Conservation (phyloP, 2,329 filamentous ascomycete genomes). For the Diaporthe velutina region DNA sequence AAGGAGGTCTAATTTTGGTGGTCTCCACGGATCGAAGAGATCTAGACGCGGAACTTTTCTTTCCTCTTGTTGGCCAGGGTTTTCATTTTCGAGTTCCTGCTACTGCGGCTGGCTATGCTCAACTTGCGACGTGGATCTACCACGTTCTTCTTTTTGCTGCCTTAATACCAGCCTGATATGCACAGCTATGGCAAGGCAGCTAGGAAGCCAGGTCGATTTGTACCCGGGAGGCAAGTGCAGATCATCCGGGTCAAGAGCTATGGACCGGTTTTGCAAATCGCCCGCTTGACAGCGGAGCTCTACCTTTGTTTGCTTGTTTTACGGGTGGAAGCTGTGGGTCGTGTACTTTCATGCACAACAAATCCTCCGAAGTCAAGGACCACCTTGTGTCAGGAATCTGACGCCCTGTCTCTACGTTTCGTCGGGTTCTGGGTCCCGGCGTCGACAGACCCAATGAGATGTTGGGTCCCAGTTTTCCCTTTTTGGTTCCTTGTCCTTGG, state of each 20-base stretch:
- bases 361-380: constrained; percentile 24
- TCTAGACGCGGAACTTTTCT: neutral
- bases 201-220: neutral
- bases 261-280: constrained; percentile 10
- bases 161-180: neutral
- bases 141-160: neutral
- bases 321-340: constrained; percentile 24
- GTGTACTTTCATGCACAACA: constrained; percentile 11
- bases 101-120: neutral
- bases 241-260: neutral
- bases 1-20: constrained; percentile 30
- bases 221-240: neutral
- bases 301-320: constrained; percentile 23
- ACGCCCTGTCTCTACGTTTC: constrained; percentile 25
- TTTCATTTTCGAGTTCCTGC: neutral
- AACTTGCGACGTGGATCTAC: neutral
- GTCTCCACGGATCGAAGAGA: constrained; percentile 15
- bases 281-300: constrained; percentile 25
- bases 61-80: neutral
- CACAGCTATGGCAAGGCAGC: neutral
- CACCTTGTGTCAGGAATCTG: constrained; percentile 12
- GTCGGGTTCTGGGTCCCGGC: constrained; percentile 29
- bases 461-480: constrained; percentile 10
- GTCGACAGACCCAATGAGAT: constrained; percentile 2
- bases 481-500: neutral